Evolutionary conservation across 306 rosid species (phyloP).

Genomic region (apple (Malus domestica)): DNA sequence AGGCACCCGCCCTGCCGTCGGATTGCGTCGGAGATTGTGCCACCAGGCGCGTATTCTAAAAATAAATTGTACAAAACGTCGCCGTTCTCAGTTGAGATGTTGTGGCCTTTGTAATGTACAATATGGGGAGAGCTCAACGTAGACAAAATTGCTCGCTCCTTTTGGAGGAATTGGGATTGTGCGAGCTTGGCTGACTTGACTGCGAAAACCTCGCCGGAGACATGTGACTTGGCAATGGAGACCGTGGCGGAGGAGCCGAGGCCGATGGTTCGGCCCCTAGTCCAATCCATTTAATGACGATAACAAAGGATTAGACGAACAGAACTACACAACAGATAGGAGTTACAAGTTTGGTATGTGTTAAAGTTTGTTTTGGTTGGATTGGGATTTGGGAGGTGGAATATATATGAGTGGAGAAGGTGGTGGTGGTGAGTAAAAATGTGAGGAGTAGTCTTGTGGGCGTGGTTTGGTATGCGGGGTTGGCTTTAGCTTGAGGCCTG

Average conservation of each 20-base stretch:
- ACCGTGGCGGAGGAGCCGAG: conserved; percentile 80
- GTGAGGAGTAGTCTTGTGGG: neutral
- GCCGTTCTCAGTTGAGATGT: conserved; percentile 55
- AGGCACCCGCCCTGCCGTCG: conserved; percentile 34
- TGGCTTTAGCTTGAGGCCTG: conserved; percentile 14
- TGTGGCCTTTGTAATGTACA: conserved; percentile 50
- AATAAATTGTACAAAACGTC: conserved; percentile 41
- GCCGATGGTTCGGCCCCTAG: conserved; percentile 57
- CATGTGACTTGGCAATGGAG: conserved; percentile 25
- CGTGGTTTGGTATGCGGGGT: conserved; percentile 15
- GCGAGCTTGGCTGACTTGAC: conserved; percentile 56
- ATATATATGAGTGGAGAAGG: neutral
- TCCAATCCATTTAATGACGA: conserved; percentile 52
- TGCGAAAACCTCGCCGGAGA: conserved; percentile 38
- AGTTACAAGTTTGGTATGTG: neutral
- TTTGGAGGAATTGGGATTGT: conserved; percentile 39
- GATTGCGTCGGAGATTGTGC: conserved; percentile 45
- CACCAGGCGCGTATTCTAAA: conserved; percentile 68
- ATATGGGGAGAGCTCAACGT: conserved; percentile 40
- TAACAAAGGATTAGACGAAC: neutral
- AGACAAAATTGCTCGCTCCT: conserved; percentile 52
- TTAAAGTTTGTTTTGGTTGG: neutral
- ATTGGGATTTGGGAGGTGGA: neutral
- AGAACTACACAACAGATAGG: neutral
- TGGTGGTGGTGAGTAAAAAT: neutral